Conservation (phyloP, 2,329 filamentous ascomycete species). For the Teratosphaeriaceae sp. region DNA sequence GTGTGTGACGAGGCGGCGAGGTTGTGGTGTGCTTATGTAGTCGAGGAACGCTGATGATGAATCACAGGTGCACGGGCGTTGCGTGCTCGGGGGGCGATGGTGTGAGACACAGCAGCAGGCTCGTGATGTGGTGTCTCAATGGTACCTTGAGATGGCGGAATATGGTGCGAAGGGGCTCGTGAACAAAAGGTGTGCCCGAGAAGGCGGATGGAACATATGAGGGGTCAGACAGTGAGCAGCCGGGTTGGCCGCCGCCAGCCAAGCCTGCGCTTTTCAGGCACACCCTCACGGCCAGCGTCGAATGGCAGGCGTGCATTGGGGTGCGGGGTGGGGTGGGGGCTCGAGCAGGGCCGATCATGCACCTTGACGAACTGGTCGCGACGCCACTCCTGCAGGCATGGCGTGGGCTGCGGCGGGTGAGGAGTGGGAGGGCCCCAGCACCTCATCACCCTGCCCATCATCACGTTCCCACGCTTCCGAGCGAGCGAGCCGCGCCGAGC, state of each 20-base stretch:
- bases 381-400: too few species aligned
- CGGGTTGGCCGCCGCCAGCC: too few species aligned
- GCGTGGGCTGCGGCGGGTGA: too few species aligned
- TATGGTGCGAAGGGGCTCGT: constrained; percentile 5
- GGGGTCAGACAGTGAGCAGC: constrained; percentile 2
- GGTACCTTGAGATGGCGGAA: constrained; percentile 1
- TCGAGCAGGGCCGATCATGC: not conserved
- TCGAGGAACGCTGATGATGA: constrained; percentile 5
- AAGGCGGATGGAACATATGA: constrained; percentile 6
- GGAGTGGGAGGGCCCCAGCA: too few species aligned
- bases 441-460: too few species aligned
- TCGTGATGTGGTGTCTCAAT: constrained; percentile 2
- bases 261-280: constrained; percentile 7
- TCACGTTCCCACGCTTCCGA: too few species aligned
- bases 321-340: not conserved
- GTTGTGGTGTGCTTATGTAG: not conserved
- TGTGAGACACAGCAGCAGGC: not conserved
- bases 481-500: too few species aligned
- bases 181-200: too few species aligned
- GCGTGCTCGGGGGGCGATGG: constrained; percentile 2
- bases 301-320: constrained; percentile 1
- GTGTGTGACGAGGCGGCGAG: constrained; percentile 6
- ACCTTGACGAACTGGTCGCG: not conserved
- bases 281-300: constrained; percentile 4
- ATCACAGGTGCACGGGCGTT: constrained; percentile 4